phyloP scores from a whole-genome alignment of 139 green algal genomes.

The Picochlorum costavermella region DNA sequence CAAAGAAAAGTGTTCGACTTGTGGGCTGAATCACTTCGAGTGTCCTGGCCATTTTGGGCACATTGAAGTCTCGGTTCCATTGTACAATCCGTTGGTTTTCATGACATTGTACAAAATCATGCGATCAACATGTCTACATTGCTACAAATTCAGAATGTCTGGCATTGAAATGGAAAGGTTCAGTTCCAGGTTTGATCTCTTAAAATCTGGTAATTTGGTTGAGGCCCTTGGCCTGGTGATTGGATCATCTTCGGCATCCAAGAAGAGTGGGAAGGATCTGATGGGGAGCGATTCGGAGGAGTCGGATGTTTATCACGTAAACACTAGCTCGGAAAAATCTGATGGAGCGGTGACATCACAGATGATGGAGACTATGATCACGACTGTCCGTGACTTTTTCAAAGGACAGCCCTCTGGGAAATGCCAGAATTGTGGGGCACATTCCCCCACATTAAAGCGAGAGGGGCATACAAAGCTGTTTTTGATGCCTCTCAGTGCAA shows the following conservation, averaged over 20 bases:
- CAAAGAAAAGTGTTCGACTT: conserved; percentile 73
- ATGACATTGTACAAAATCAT: conserved; percentile 79
- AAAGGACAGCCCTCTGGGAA: conserved; percentile 34
- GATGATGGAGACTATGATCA: conserved; percentile 50
- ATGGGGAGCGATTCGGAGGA: neutral
- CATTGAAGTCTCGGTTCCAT: conserved; percentile 86
- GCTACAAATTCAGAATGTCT: conserved; percentile 77
- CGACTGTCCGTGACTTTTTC: conserved; percentile 65
- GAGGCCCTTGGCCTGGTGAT: conserved; percentile 28
- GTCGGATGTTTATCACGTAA: too few species aligned
- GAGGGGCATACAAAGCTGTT: conserved; percentile 63
- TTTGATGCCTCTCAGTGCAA: conserved; percentile 37
- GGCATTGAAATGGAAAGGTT: conserved; percentile 45
- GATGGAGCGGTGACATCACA: conserved; percentile 11
- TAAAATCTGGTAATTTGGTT: conserved; percentile 41
- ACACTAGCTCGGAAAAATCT: too few species aligned
- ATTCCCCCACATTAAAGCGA: conserved; percentile 41
- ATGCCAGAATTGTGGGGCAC: conserved; percentile 77
- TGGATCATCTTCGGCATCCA: conserved; percentile 20
- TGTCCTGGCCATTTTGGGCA: conserved; percentile 97
- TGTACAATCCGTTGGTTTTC: conserved; percentile 97
- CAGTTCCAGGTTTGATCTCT: conserved; percentile 21
- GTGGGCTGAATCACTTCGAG: conserved; percentile 47
- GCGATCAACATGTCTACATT: conserved; percentile 77
- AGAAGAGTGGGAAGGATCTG: conserved; percentile 18